A percentile compares a stretch with the other conserved stretches of the same genome.
Conservation (phyloP, 2,329 filamentous ascomycete species). For the Ilyonectria destructans region DNA sequence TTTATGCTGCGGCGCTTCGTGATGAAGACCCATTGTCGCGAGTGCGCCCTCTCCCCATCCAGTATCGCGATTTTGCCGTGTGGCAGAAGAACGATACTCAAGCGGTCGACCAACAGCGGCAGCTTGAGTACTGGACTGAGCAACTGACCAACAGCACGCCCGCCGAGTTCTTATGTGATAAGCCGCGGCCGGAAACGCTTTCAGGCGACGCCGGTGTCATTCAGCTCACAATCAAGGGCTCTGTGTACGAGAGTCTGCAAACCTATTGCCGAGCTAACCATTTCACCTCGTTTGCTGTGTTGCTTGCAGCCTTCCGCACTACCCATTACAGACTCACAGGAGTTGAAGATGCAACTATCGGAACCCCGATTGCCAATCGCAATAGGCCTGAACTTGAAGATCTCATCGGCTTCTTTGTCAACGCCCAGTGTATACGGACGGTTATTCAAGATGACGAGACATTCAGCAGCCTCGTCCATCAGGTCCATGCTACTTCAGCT, state of each 20-base stretch:
- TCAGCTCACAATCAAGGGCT: constrained; percentile 23
- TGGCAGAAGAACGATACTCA: constrained; percentile 48
- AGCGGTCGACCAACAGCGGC: constrained; percentile 26
- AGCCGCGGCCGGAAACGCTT: constrained; percentile 20
- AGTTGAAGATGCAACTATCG: constrained; percentile 40
- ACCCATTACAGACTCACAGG: constrained; percentile 47
- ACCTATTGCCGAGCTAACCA: constrained; percentile 26
- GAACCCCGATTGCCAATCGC: constrained; percentile 40
- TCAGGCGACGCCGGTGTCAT: constrained; percentile 28
- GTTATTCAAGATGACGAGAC: constrained; percentile 27
- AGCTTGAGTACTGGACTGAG: constrained; percentile 11
- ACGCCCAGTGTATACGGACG: constrained; percentile 41
- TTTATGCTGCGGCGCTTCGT: too few species aligned
- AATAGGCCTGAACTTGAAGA: constrained; percentile 34
- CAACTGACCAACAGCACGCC: constrained; percentile 14
- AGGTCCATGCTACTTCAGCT: constrained; percentile 30
- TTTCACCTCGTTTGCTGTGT: constrained; percentile 24
- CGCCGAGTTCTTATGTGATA: constrained; percentile 31
- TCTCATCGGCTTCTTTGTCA: constrained; percentile 48
- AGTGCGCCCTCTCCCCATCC: too few species aligned
- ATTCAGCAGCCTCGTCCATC: constrained; percentile 37
- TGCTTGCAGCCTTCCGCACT: constrained; percentile 43
- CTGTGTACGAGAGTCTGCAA: constrained; percentile 20
- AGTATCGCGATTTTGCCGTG: background rate
- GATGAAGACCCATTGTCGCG: too few species aligned